A percentile compares a stretch with the other conserved stretches of the same genome.
Conservation (phyloP, 345 rosid species). For the Populus nigra region DNA sequence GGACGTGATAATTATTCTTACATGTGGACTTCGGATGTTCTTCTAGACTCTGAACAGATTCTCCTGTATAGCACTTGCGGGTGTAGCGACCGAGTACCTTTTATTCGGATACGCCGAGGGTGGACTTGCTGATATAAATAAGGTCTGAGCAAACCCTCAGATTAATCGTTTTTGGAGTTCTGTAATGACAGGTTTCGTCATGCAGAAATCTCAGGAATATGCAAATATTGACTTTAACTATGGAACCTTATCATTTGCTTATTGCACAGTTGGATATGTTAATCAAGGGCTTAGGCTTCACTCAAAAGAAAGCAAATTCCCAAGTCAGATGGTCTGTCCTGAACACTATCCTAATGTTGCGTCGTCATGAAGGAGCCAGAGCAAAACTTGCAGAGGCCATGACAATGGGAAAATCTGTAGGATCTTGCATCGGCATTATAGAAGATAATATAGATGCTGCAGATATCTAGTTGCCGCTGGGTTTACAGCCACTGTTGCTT, state of each 20-base stretch:
- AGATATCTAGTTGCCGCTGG: constrained; percentile 37
- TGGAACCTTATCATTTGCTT: neutral
- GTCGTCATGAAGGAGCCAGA: constrained; percentile 66
- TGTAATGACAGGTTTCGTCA: too few relatives aligned
- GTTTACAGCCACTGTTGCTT: neutral
- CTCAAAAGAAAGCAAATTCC: constrained; percentile 86
- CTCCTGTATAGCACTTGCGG: constrained; percentile 86
- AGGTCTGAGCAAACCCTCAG: constrained; percentile 38
- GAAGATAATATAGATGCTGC: constrained; percentile 52
- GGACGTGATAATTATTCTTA: constrained; percentile 12
- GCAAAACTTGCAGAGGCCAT: constrained; percentile 72
- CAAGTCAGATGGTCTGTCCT: constrained; percentile 88
- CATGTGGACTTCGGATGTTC: neutral
- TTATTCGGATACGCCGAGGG: constrained; percentile 78
- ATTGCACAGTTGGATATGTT: constrained; percentile 57
- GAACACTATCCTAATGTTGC: constrained; percentile 62
- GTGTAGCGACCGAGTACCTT: constrained; percentile 77
- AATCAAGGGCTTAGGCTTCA: constrained; percentile 71
- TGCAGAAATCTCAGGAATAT: neutral
- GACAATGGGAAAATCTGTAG: constrained; percentile 64
- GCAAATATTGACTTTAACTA: neutral
- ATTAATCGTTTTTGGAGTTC: too few relatives aligned
- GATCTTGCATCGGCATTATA: constrained; percentile 57
- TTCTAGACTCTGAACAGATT: constrained; percentile 79
- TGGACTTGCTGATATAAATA: constrained; percentile 76